These are phyloP conservation scores for Podospora fimiseda DNA, from an alignment of 495 filamentous ascomycete genomes.

Conservation along the genomic window DNA sequence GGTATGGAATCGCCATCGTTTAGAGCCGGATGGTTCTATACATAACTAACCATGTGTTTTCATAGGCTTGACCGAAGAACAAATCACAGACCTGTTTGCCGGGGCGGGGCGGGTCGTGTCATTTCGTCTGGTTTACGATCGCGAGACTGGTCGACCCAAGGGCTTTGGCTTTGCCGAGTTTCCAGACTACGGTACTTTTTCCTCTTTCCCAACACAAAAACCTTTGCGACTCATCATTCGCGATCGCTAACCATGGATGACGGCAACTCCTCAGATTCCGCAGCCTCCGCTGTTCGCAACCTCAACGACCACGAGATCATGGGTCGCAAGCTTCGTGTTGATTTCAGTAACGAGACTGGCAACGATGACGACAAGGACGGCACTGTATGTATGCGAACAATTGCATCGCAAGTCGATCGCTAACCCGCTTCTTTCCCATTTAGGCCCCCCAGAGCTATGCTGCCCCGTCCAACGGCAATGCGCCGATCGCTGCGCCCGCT, in stretches of 20 bases:
- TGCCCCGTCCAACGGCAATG: conserved; percentile 12
- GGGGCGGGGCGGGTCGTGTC: conserved; percentile 82
- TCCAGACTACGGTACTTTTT: conserved; percentile 55
- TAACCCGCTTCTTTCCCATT: neutral
- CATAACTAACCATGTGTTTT: neutral
- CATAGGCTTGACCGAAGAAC: conserved; percentile 87
- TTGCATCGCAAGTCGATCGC: neutral
- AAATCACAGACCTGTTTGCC: conserved; percentile 85
- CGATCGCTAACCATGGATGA: too few relatives aligned
- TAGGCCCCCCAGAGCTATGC: conserved; percentile 9
- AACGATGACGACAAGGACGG: conserved; percentile 55
- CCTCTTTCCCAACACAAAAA: neutral
- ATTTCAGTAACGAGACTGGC: conserved; percentile 87
- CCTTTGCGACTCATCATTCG: too few relatives aligned
- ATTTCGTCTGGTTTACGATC: conserved; percentile 92
- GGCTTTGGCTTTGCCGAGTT: conserved; percentile 97
- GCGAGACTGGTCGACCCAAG: conserved; percentile 89
- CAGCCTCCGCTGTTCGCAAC: conserved; percentile 90
- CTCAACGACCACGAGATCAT: conserved; percentile 94
- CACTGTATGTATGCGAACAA: conserved; percentile 11
- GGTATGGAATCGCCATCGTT: conserved; percentile 27
- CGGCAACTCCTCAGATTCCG: too few relatives aligned
- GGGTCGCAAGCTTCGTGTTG: conserved; percentile 88
- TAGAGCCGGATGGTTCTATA: neutral
- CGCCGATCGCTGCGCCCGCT: conserved; percentile 14